Percentiles rank a stretch among this genome's conserved stretches.
Conservation (phyloP, 2,329 filamentous ascomycete genomes). For the Aspergillus fumigatus region DNA sequence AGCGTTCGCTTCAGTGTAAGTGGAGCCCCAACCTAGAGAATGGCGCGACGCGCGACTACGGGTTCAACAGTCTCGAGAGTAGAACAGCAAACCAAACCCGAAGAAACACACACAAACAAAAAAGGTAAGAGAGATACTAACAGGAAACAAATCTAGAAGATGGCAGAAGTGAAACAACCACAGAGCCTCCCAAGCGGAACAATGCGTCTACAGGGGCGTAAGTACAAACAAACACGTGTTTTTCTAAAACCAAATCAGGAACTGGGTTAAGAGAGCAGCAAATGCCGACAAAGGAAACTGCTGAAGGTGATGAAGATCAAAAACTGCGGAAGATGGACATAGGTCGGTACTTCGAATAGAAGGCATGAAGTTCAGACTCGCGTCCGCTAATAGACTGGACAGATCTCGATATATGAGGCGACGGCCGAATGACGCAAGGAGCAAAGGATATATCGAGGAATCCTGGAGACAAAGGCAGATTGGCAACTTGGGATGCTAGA, state of each 20-base stretch:
- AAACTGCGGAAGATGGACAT: slow-evolving; percentile 13
- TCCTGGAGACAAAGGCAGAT: neutral
- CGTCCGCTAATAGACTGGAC: slow-evolving; percentile 7
- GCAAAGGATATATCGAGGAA: neutral
- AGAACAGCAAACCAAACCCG: slow-evolving; percentile 5
- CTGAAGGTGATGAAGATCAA: slow-evolving; percentile 6
- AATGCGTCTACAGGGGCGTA: slow-evolving; percentile 22
- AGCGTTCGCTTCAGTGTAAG: slow-evolving; percentile 6
- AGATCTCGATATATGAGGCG: neutral
- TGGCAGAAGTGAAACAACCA: slow-evolving; percentile 20
- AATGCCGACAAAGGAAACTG: slow-evolving; percentile 8
- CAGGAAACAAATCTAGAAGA: slow-evolving; percentile 10
- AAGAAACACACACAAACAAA: slow-evolving; percentile 2
- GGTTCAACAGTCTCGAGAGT: slow-evolving; percentile 2
- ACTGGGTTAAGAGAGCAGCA: slow-evolving; percentile 11
- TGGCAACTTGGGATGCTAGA: neutral
- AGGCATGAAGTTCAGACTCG: slow-evolving; percentile 20
- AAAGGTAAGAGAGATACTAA: slow-evolving; percentile 5
- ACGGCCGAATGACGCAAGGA: slow-evolving; percentile 3
- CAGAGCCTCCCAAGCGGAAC: slow-evolving; percentile 29
- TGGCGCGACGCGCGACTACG: slow-evolving; percentile 15
- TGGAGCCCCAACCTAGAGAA: slow-evolving; percentile 10
- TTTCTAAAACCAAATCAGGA: slow-evolving; percentile 14
- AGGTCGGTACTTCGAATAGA: slow-evolving; percentile 9
- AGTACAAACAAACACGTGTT: slow-evolving; percentile 22